phyloP scores from a whole-genome alignment of 2,329 filamentous ascomycete species.

The Pyrenochaeta sp. region DNA sequence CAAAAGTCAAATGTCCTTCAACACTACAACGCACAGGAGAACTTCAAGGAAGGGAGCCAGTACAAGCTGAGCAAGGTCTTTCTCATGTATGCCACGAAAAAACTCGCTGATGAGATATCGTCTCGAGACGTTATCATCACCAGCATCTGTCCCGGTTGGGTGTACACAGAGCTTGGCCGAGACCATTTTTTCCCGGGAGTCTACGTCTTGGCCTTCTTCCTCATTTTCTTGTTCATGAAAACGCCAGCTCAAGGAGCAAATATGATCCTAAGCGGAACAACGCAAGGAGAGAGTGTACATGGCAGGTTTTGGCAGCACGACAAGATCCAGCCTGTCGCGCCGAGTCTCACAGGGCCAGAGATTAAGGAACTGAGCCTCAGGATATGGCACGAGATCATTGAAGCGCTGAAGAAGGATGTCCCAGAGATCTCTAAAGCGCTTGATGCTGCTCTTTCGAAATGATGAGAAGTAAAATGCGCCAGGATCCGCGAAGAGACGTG shows the following conservation, averaged over 20 bases:
- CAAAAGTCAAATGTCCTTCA: conserved; percentile 35
- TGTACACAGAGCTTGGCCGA: conserved; percentile 40
- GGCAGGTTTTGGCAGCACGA: conserved; percentile 50
- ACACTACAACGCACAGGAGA: conserved; percentile 39
- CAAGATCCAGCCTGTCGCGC: conserved; percentile 38
- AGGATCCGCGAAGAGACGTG: not conserved
- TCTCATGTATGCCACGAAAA: conserved; percentile 44
- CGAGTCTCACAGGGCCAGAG: conserved; percentile 39
- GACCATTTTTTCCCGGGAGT: conserved; percentile 41
- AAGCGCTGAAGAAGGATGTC: conserved; percentile 41
- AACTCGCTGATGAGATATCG: conserved; percentile 36
- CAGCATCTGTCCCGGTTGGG: conserved; percentile 47
- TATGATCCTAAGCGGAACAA: conserved; percentile 44
- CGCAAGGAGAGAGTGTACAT: conserved; percentile 43
- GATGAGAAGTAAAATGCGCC: not conserved
- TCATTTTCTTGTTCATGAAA: conserved; percentile 34
- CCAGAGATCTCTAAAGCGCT: conserved; percentile 22
- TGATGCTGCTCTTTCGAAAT: conserved; percentile 10
- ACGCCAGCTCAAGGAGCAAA: conserved; percentile 42
- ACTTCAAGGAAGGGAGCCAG: conserved; percentile 34
- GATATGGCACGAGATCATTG: conserved; percentile 47
- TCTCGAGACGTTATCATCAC: conserved; percentile 46
- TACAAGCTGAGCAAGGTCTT: conserved; percentile 48
- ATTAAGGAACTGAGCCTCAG: conserved; percentile 40
- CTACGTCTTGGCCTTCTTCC: conserved; percentile 29